Base-by-base conservation (phyloP, 768 basidiomycete genomes). In the Botryobasidium botryosum region DNA sequence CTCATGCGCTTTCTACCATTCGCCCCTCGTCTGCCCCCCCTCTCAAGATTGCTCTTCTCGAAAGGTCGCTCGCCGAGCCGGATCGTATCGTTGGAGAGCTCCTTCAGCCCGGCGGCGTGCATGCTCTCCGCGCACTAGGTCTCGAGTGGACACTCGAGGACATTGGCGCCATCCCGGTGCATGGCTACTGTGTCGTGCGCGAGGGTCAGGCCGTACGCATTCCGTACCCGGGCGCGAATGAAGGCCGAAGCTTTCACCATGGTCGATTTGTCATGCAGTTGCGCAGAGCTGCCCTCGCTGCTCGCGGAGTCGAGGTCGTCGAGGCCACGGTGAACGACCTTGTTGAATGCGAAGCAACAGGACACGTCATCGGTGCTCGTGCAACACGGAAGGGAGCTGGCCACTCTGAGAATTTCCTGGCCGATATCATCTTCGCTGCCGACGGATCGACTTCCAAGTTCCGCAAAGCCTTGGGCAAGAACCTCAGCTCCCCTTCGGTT, bases 81-180 rank as follows among this genome's bases (percentile, higher is more conserved):
- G 88, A 97, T 68, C 73, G 94, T 15, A 97, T 99, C 52, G 94
- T 97, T 27, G 94, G 94, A 21, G 94, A 99, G 60, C 75, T 97
- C 1, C 66, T 99, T 20, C 94, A 99, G 56, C 94, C 94, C 2
- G 90, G 80, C 1, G 94, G 94, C 1, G 76, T 88, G 20, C 65
- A 67, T 10, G 76, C 87, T 1, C 64, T 99, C 36, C 63, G 72
- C 46, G 62, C 71, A 29, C 72, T 99, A n/a, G 91, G 87, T 0
- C 59, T 99, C 52, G 73, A 72, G 39, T 63, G 63, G 5, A 77
- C 76, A 44, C 61, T 94, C 36, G 82, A 96, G 21, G 77, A 71
- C n/a, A 91, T 97, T 46, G 91, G 86, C 59, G 78, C 90, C 0
- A 68, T 88, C 25, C 73, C 74, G 0, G 79, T 75, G 12, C 65